Base-by-base conservation (phyloP, 805 yeast species). In the Sugiyamaella floridensis region DNA sequence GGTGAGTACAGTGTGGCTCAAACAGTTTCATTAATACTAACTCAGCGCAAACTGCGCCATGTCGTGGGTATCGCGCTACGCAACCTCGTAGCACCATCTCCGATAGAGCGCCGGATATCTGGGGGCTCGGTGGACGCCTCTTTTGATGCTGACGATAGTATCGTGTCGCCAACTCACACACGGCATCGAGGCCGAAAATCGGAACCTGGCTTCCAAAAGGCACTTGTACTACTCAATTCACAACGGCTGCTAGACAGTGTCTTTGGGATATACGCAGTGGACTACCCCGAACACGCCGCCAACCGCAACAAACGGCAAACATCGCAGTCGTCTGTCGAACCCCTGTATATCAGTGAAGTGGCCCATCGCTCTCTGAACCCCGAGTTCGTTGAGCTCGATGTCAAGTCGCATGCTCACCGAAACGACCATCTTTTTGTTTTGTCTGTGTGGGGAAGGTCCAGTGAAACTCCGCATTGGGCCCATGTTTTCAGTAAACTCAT, bases 141-240 rank as follows among this genome's bases (percentile, higher is more conserved):
- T 19, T 16, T 16, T 16, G 48, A 45, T 15, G 5, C 40, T 18
- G 48, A 49, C 51, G 54, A 34, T 46, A 55, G 15, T 15, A 50
- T 16, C 45, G 54, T 42, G 20, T 55, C 26, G n/a, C 20, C 22
- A 47, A 43, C 4, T 37, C 47, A 37, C 53, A 28, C 18, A 34
- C 54, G 16, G 43, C 48, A 10, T 52, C 44, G 34, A 5, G 37
- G 37, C 9, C 37, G 37, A 10, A 14, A 47, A 14, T 45, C 49
- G 29, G 51, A 45, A 19, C 50, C 55, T 4, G 53, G 49, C 40
- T 26, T 56, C n/a, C 58, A 70, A 53, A 62, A 58, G 50, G 49
- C 66, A 60, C 60, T 73, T 62, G 46, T 64, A 59, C 34, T 66
- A 60, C 54, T 68, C 47, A 54, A 55, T 58, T 46, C 61, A 57